Base-by-base conservation (phyloP, 139 green algal species). In the Auxenochlorella pyrenoidosa region DNA sequence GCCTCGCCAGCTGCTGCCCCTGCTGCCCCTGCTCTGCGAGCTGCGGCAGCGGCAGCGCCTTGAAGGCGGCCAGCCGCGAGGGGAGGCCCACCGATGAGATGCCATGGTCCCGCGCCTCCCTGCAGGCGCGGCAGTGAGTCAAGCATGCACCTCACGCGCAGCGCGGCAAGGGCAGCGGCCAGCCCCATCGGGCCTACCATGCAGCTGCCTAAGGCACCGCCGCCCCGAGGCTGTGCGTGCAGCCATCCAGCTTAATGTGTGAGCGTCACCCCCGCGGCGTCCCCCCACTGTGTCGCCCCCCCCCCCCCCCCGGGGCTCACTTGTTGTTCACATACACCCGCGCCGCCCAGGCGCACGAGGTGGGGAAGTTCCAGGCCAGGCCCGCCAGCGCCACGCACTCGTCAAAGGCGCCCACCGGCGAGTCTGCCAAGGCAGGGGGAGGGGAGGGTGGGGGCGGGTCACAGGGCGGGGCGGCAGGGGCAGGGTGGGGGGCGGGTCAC, bases 281-380 rank as follows among this genome's bases (percentile, higher is more conserved):
- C n/a, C n/a, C n/a, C n/a, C n/a, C n/a, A n/a, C n/a, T n/a, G n/a
- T n/a, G n/a, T n/a, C n/a, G n/a, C n/a, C n/a, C n/a, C n/a, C n/a
- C n/a, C n/a, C n/a, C n/a, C n/a, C n/a, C n/a, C n/a, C n/a, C n/a
- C n/a, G n/a, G n/a, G n/a, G 24, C 83, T 89, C 86, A 93, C 91
- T 84, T 94, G 92, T 96, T 96, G 90, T 93, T 97, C n/a, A 98
- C 96, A 58, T 95, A 98, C 36, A 99, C 97, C 18, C 94, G 86
- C 1, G 94, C 94, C 8, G 97, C 97, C 97, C 96, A 99, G 15
- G 97, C 97, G 82, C 96, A 99, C 0, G 97, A 99, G 30, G 95
- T 97, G 13, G 97, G 97, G 1, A 94, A 91, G 88, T 99, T 97
- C 97, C 97, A 99, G 13, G 98, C 96, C 19, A 99, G 94, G 1